Evolutionary conservation across 1,139 yeast genomes (phyloP).

Genomic region (Geotrichum cucujoidarum): DNA sequence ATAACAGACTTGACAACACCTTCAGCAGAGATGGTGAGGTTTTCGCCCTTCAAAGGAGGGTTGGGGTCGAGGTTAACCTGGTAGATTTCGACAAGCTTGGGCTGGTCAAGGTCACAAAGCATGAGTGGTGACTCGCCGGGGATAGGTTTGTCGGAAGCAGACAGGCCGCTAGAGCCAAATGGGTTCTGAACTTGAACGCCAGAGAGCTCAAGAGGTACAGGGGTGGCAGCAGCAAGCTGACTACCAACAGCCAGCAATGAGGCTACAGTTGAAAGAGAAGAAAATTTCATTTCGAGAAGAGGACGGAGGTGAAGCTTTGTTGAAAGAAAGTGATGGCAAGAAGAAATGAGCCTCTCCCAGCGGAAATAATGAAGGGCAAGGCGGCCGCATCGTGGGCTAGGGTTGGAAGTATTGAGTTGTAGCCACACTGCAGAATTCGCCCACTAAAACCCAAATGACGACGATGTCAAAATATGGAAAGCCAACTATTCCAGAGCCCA

Average conservation of each 20-base stretch:
- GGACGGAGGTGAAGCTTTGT: no score
- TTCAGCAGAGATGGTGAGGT: slow-evolving; percentile 69
- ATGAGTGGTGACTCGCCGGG: slow-evolving; percentile 87
- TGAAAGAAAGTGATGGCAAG: no score
- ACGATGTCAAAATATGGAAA: no score
- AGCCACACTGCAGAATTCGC: no score
- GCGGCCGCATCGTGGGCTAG: no score
- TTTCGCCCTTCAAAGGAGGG: slow-evolving; percentile 80
- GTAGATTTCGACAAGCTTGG: slow-evolving; percentile 60
- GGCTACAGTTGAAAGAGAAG: slow-evolving; percentile 9
- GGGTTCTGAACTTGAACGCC: slow-evolving; percentile 19
- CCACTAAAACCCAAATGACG: no score
- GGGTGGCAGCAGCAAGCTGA: slow-evolving; percentile 3
- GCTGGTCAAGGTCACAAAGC: slow-evolving; percentile 61
- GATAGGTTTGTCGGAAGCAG: slow-evolving; percentile 37
- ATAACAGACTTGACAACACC: slow-evolving; percentile 57
- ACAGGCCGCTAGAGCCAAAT: slow-evolving; percentile 15
- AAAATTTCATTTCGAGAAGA: not conserved
- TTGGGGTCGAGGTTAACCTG: slow-evolving; percentile 66
- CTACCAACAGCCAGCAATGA: slow-evolving; percentile 11
- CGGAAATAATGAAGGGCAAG: no score
- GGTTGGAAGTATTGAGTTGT: not conserved
- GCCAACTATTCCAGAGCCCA: no score
- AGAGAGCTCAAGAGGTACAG: slow-evolving; percentile 7
- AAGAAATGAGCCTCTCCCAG: not conserved